A percentile compares a stretch with the other conserved stretches of the same genome.
These are phyloP conservation scores for Penicillium argentinense DNA, from an alignment of 495 filamentous ascomycete species.

Conservation along the genomic window DNA sequence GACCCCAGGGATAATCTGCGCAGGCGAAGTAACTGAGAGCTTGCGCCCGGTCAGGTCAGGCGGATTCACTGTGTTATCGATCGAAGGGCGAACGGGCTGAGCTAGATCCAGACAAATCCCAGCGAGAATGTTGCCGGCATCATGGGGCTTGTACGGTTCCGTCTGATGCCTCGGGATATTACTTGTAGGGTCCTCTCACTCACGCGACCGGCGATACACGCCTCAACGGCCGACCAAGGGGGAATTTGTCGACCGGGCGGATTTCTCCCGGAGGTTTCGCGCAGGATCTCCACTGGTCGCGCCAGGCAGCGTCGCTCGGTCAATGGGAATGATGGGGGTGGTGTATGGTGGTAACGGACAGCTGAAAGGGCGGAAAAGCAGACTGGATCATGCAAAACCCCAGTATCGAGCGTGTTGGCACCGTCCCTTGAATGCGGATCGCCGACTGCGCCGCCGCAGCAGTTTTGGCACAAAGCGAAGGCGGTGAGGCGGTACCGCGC, in stretches of 20 bases:
- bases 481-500: too few relatives aligned
- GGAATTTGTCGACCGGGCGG: constrained; percentile 4
- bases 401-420: background rate
- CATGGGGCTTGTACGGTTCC: constrained; percentile 21
- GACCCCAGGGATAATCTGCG: background rate
- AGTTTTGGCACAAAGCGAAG: constrained; percentile 21
- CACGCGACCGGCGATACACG: constrained; percentile 1
- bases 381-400: constrained; percentile 8
- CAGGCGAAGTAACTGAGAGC: background rate
- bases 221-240: background rate
- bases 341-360: too few relatives aligned
- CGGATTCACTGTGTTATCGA: constrained; percentile 8
- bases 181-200: background rate
- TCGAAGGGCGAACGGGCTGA: constrained; percentile 16
- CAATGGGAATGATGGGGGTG: background rate
- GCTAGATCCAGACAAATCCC: constrained; percentile 21
- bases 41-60: background rate
- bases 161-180: background rate
- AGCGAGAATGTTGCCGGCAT: constrained; percentile 24
- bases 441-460: constrained; percentile 26
- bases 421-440: constrained; percentile 16
- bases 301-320: background rate
- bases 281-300: constrained; percentile 9
- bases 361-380: background rate
- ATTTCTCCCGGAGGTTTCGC: constrained; percentile 11